These are phyloP conservation scores for Aureobasidium sp. DNA, from an alignment of 2,329 filamentous ascomycete genomes.

Conservation along the genomic window DNA sequence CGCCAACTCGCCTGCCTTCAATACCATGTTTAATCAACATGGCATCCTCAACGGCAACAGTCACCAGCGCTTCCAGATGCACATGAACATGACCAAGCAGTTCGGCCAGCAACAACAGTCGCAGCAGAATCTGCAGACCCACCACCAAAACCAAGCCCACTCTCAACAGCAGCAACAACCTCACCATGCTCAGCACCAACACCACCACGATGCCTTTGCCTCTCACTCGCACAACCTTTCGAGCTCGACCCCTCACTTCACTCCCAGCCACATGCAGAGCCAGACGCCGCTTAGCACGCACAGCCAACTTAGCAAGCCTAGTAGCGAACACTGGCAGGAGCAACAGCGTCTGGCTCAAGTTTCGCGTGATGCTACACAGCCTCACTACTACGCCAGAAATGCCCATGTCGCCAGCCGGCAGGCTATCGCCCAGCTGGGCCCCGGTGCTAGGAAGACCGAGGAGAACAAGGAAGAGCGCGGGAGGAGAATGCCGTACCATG, in stretches of 20 bases:
- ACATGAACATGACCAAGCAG: conserved; percentile 61
- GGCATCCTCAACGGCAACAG: conserved; percentile 67
- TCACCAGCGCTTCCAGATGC: conserved; percentile 47
- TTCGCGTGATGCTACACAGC: conserved; percentile 60
- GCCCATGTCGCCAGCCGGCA: conserved; percentile 65
- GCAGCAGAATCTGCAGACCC: conserved; percentile 21
- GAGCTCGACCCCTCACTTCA: conserved; percentile 58
- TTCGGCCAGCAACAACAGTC: conserved; percentile 55
- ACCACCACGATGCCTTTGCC: conserved; percentile 51
- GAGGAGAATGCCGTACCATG: conserved; percentile 11
- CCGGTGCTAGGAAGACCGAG: conserved; percentile 44
- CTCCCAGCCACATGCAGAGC: conserved; percentile 53
- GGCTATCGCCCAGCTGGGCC: conserved; percentile 45
- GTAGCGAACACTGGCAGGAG: conserved; percentile 74
- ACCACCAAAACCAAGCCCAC: conserved; percentile 37
- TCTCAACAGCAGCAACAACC: conserved; percentile 49
- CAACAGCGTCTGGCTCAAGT: conserved; percentile 77
- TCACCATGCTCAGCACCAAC: conserved; percentile 31
- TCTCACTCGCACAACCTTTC: conserved; percentile 59
- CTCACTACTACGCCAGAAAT: conserved; percentile 66
- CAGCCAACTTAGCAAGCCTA: conserved; percentile 50
- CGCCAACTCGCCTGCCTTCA: conserved; percentile 41
- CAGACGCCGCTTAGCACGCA: conserved; percentile 51
- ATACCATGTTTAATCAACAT: conserved; percentile 68
- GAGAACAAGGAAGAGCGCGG: conserved; percentile 29